phyloP scores from a whole-genome alignment of 169 alveolate genomes.

The Eimeria sp. region DNA sequence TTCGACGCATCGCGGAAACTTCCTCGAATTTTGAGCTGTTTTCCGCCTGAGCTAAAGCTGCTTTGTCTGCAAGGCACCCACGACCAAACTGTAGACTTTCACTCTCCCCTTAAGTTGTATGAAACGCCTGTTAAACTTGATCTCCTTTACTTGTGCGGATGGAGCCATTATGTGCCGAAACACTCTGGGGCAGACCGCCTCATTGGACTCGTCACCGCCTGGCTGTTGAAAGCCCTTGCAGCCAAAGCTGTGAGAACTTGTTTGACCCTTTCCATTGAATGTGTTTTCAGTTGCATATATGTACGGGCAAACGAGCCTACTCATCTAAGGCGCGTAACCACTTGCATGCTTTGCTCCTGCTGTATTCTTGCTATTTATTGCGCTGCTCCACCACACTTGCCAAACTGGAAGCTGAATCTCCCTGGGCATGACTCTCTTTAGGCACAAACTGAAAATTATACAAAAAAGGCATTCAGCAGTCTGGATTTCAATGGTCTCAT shows the following conservation, averaged over 20 bases:
- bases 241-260: not conserved
- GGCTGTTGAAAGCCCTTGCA: slow-evolving; percentile 43
- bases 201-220: slow-evolving; percentile 66
- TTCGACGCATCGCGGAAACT: slow-evolving; percentile 29
- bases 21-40: not conserved
- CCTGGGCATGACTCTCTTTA: too few species aligned
- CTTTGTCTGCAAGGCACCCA: slow-evolving; percentile 74
- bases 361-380: not conserved
- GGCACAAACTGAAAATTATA: too few species aligned
- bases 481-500: too few species aligned
- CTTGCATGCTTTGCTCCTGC: not conserved
- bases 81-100: slow-evolving; percentile 71
- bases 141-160: slow-evolving; percentile 64
- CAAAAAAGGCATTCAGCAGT: too few species aligned
- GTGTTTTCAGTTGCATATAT: not conserved
- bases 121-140: slow-evolving; percentile 65
- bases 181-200: slow-evolving; percentile 56
- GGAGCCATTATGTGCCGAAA: slow-evolving; percentile 77
- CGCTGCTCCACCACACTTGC: too few species aligned
- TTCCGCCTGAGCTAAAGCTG: slow-evolving; percentile 55
- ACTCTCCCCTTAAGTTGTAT: slow-evolving; percentile 42
- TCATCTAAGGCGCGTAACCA: not conserved
- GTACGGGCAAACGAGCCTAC: not conserved
- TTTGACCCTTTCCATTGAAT: not conserved
- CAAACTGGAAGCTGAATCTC: too few species aligned